Base-by-base conservation (phyloP, 176 grass and related monocot genomes). In the Thalia dealbata region DNA sequence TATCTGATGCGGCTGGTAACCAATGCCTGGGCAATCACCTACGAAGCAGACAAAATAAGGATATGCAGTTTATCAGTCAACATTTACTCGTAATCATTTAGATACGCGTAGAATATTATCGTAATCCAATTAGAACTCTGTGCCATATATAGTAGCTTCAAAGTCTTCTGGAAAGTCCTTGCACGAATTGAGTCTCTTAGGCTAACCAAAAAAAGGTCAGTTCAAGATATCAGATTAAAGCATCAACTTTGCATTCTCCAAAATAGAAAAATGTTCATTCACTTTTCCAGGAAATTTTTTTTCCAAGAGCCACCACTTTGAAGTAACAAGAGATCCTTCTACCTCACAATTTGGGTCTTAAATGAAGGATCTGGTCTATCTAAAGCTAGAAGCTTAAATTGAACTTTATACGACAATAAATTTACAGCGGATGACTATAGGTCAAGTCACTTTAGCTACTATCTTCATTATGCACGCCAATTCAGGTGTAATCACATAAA, bases 21-120 rank as follows among this genome's bases (percentile, higher is more conserved):
- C 25, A 88, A 48, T 35, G 83, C 50, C 78, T 84, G 89, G 61
- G 79, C 48, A 67, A 79, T 50, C 63, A 92, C 78, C 89, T 88
- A 76, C 61, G 77, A 2, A 65, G 13, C 63, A 85, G 38, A 88
- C 78, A 29, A 30, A 76, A 44, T 15, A 81, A 70, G 29, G 24
- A 61, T 7, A 71, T 48, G 21, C 32, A 61, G 14, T 68, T 28
- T 56, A 18, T 27, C 48, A 41, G 30, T 67, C 7, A 26, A 52
- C 28, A 18, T 8, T 32, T 25, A 64, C 32, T 25, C 11, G 14
- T 14, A 4, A 4, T 28, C 25, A 64, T 28, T 15, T 16, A 64
- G 21, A 58, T 64, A 64, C 28, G 62, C 30, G 30, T 64, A 28
- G 29, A 64, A 28, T 64, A 9, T 32, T 64, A 26, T 64, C 62